Evolutionary conservation across 768 basidiomycete genomes (phyloP).

Genomic region (Suillus weaverae): DNA sequence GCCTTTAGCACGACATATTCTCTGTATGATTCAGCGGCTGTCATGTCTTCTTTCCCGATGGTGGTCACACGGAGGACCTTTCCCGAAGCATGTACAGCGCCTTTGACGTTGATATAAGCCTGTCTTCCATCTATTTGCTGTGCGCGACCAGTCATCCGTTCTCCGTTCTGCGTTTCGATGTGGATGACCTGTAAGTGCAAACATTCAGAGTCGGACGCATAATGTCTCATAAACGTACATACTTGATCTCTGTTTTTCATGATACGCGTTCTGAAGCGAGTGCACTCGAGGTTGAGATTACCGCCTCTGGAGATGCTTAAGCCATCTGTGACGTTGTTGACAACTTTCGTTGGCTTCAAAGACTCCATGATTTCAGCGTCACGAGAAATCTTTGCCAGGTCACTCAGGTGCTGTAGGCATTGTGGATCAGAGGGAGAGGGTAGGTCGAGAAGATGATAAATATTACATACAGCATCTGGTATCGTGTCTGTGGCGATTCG

Average conservation of each 20-base stretch:
- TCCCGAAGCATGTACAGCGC: constrained; percentile 13
- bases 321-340: constrained; percentile 40
- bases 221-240: constrained; percentile 11
- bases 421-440: constrained; percentile 1
- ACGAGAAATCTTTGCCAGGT: constrained; percentile 46
- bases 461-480: constrained; percentile 26
- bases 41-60: constrained; percentile 53
- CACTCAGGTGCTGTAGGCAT: constrained; percentile 38
- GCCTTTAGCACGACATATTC: constrained; percentile 21
- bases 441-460: neutral
- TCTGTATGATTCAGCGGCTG: constrained; percentile 47
- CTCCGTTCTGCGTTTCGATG: constrained; percentile 14
- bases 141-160: constrained; percentile 20
- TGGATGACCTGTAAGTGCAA: constrained; percentile 16
- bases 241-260: constrained; percentile 41
- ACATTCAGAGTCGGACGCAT: neutral
- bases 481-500: constrained; percentile 30
- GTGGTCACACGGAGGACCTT: constrained; percentile 41
- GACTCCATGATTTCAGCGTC: constrained; percentile 48
- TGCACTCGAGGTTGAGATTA: constrained; percentile 35
- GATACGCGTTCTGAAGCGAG: constrained; percentile 47
- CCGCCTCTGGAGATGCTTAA: constrained; percentile 28
- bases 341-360: constrained; percentile 44
- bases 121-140: constrained; percentile 37
- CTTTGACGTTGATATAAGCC: constrained; percentile 31